These are phyloP conservation scores for Excoecaria cochinchinensis DNA, from an alignment of 345 rosid genomes.

Conservation along the genomic window DNA sequence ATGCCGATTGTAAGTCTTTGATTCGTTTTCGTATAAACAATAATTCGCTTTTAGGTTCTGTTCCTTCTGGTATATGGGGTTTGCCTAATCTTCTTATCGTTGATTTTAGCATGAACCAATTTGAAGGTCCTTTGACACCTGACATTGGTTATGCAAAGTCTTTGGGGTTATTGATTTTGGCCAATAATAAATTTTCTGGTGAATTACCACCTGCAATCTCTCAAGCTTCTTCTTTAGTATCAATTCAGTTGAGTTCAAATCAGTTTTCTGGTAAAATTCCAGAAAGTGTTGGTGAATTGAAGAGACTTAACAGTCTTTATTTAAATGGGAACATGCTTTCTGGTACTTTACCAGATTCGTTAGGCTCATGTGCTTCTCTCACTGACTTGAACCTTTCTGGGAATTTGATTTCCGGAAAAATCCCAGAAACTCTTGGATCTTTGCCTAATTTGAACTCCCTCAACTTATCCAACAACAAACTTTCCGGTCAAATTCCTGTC, in stretches of 20 bases:
- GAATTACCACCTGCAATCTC: constrained; percentile 53
- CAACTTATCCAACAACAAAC: constrained; percentile 63
- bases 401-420: constrained; percentile 59
- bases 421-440: constrained; percentile 55
- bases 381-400: constrained; percentile 50
- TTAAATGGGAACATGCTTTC: constrained; percentile 51
- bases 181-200: constrained; percentile 60
- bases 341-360: constrained; percentile 54
- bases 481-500: constrained; percentile 70
- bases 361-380: constrained; percentile 59
- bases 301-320: constrained; percentile 45
- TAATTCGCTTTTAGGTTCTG: constrained; percentile 57
- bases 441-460: constrained; percentile 55
- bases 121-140: constrained; percentile 52
- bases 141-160: constrained; percentile 60
- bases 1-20: constrained; percentile 53
- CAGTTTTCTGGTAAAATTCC: constrained; percentile 58
- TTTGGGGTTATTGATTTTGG: constrained; percentile 49
- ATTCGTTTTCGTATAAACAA: constrained; percentile 58
- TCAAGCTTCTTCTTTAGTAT: constrained; percentile 51
- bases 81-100: constrained; percentile 57
- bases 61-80: constrained; percentile 74
- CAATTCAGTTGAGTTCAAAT: constrained; percentile 49
- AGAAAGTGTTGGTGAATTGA: constrained; percentile 49
- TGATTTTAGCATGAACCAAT: constrained; percentile 59